Evolutionary conservation across 768 basidiomycete genomes (phyloP).

Genomic region (Rhizopogon sp.): DNA sequence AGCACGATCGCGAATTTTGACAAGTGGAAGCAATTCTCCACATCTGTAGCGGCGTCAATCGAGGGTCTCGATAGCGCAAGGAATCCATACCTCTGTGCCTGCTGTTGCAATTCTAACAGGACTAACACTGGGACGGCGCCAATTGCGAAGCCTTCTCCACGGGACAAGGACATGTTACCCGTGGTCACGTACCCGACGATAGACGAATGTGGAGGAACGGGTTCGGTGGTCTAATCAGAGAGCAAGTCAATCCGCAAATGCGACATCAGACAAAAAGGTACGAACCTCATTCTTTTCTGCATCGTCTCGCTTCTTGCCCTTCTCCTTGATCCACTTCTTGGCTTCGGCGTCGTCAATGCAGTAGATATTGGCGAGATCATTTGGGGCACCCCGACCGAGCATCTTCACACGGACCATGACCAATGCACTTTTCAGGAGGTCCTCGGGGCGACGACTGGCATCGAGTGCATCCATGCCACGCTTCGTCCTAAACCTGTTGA

Average conservation of each 20-base stretch:
- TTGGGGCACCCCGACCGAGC: slow-evolving; percentile 64
- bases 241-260: not conserved
- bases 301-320: slow-evolving; percentile 16
- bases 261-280: not conserved
- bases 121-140: slow-evolving; percentile 61
- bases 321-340: slow-evolving; percentile 38
- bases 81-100: slow-evolving; percentile 34
- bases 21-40: slow-evolving; percentile 33
- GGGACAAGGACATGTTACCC: slow-evolving; percentile 75
- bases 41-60: slow-evolving; percentile 11
- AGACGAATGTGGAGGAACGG: slow-evolving; percentile 33
- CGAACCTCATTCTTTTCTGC: slow-evolving; percentile 27
- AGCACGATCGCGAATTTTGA: slow-evolving; percentile 62
- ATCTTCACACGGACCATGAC: slow-evolving; percentile 62
- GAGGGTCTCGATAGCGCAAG: not conserved
- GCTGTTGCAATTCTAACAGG: slow-evolving; percentile 48
- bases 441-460: slow-evolving; percentile 28
- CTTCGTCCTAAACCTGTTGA: slow-evolving; percentile 59
- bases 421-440: slow-evolving; percentile 56
- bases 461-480: slow-evolving; percentile 41
- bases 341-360: slow-evolving; percentile 50
- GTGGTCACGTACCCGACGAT: slow-evolving; percentile 84
- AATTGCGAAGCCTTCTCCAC: slow-evolving; percentile 74
- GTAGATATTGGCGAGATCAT: slow-evolving; percentile 74
- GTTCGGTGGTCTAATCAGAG: slow-evolving; percentile 38